phyloP scores from a whole-genome alignment of 768 basidiomycete species.

The Cystofilobasidium capitatum region DNA sequence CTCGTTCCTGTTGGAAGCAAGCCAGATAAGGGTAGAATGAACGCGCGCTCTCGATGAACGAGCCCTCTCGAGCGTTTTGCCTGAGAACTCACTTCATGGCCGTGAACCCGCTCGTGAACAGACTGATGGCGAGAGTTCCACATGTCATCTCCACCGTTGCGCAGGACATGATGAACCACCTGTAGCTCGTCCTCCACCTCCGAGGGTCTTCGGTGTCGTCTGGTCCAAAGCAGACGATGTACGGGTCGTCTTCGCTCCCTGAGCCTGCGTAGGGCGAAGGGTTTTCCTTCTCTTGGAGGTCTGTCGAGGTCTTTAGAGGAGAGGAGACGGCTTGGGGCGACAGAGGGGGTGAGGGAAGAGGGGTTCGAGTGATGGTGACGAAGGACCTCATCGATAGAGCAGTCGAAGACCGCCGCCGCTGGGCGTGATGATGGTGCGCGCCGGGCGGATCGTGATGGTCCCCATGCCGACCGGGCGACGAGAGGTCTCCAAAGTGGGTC shows the following conservation, averaged over 20 bases:
- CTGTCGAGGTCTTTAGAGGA: too few relatives aligned
- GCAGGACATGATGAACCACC: conserved; percentile 8
- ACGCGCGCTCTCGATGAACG: neutral
- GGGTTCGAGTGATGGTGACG: too few relatives aligned
- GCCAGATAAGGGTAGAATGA: neutral
- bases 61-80: neutral
- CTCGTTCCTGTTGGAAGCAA: neutral
- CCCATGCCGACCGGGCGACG: too few relatives aligned
- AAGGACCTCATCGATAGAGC: too few relatives aligned
- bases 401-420: too few relatives aligned
- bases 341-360: too few relatives aligned
- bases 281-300: too few relatives aligned
- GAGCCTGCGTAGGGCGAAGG: neutral
- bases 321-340: too few relatives aligned
- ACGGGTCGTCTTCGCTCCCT: conserved; percentile 3
- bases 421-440: too few relatives aligned
- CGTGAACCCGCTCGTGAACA: conserved; percentile 2
- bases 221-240: conserved; percentile 11
- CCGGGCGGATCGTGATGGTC: too few relatives aligned
- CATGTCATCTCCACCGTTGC: conserved; percentile 16
- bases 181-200: neutral
- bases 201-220: conserved; percentile 9
- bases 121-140: conserved; percentile 13
- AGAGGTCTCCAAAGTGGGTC: too few relatives aligned
- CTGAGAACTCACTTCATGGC: neutral